Percentiles rank a stretch among this genome's conserved stretches.
These are phyloP conservation scores for Penicillium sclerotigenum DNA, from an alignment of 2,329 filamentous ascomycete genomes.

Conservation along the genomic window DNA sequence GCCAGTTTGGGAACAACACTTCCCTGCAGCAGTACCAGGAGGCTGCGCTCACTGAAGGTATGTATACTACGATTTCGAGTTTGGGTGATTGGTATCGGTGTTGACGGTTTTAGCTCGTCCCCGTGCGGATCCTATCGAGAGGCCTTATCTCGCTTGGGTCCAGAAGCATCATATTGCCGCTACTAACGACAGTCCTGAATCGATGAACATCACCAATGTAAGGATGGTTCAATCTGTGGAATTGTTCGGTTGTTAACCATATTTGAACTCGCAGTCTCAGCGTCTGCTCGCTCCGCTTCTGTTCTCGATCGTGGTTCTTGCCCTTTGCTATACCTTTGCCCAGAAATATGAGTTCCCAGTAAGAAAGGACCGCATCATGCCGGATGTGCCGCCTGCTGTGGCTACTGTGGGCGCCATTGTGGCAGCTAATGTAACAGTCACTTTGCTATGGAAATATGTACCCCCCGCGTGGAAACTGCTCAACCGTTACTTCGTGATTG, in stretches of 20 bases:
- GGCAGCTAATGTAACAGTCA: constrained; percentile 50
- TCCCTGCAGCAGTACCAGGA: constrained; percentile 38
- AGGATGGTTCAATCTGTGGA: neutral
- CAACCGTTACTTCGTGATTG: constrained; percentile 56
- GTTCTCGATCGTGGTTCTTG: constrained; percentile 38
- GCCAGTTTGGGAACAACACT: constrained; percentile 34
- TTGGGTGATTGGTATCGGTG: neutral
- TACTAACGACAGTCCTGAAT: constrained; percentile 34
- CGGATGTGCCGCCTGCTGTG: constrained; percentile 49
- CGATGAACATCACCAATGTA: constrained; percentile 38
- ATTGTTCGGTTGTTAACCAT: neutral
- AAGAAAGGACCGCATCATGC: constrained; percentile 49
- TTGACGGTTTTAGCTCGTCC: constrained; percentile 31
- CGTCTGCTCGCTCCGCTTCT: constrained; percentile 49
- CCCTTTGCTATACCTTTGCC: constrained; percentile 45
- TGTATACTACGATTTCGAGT: neutral
- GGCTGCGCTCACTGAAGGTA: constrained; percentile 37
- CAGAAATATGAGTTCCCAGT: constrained; percentile 50
- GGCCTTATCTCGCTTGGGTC: constrained; percentile 43
- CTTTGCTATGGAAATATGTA: constrained; percentile 49
- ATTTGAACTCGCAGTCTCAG: constrained; percentile 30
- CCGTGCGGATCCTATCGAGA: constrained; percentile 40
- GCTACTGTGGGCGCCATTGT: constrained; percentile 53
- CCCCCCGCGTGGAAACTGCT: constrained; percentile 55
- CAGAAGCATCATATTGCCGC: constrained; percentile 43